Evolutionary conservation across 352 stramenopile genomes (phyloP).

Genomic region (Blastocystis sp.): DNA sequence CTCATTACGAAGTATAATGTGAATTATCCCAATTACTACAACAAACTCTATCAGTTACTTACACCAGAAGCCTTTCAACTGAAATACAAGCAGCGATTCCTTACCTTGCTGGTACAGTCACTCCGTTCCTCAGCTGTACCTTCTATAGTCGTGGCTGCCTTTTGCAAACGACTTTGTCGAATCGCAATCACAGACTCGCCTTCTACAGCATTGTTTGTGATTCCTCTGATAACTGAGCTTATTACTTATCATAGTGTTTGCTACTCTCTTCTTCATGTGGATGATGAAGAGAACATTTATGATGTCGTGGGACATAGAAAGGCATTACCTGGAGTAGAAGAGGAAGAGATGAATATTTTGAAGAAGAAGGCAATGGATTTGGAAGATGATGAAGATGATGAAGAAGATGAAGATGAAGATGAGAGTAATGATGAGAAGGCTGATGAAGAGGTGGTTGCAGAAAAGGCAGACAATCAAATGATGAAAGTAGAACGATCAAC

Average conservation of each 20-base stretch:
- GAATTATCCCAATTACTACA: conserved; percentile 80
- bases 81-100: conserved; percentile 70
- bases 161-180: conserved; percentile 70
- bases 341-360: conserved; percentile 18
- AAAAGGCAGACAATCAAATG: conserved; percentile 36
- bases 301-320: conserved; percentile 49
- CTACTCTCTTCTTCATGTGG: conserved; percentile 35
- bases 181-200: conserved; percentile 11
- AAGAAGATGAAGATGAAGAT: background rate
- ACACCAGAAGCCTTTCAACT: background rate
- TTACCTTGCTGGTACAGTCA: conserved; percentile 75
- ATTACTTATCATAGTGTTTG: conserved; percentile 37
- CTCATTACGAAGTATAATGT: conserved; percentile 82
- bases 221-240: conserved; percentile 49
- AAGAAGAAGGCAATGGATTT: conserved; percentile 8
- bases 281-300: conserved; percentile 11
- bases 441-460: conserved; percentile 23
- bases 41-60: conserved; percentile 76
- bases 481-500: background rate
- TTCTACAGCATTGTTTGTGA: conserved; percentile 47
- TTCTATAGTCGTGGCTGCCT: conserved; percentile 76
- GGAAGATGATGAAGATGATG: conserved; percentile 16
- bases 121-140: conserved; percentile 77
- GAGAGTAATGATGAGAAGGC: conserved; percentile 21
- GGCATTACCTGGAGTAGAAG: conserved; percentile 41